Evolutionary conservation across 2,329 filamentous ascomycete genomes (phyloP).

Genomic region (Xylaria multiplex): DNA sequence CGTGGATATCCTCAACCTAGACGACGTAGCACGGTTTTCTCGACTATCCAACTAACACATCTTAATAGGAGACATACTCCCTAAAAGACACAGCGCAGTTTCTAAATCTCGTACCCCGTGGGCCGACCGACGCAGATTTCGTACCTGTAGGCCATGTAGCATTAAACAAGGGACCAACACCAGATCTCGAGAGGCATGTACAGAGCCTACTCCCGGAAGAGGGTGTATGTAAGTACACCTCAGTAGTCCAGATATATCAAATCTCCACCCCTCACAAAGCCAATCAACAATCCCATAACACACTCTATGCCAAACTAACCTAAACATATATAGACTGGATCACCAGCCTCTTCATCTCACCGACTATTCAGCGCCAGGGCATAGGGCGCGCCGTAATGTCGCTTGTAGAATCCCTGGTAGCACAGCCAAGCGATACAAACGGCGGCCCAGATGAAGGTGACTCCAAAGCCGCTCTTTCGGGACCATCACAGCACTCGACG

Average conservation of each 20-base stretch:
- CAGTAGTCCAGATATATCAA: too few relatives aligned
- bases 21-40: too few relatives aligned
- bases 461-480: not conserved
- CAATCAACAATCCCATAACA: not conserved
- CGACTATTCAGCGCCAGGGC: slow-evolving; percentile 4
- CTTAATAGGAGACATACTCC: too few relatives aligned
- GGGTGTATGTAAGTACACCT: slow-evolving; percentile 11
- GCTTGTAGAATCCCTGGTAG: slow-evolving; percentile 8
- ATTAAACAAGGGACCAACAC: slow-evolving; percentile 17
- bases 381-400: slow-evolving; percentile 27
- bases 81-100: not conserved
- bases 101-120: not conserved
- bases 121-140: slow-evolving; percentile 4
- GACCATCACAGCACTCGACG: slow-evolving; percentile 17
- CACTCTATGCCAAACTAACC: not conserved
- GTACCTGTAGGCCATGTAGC: slow-evolving; percentile 25
- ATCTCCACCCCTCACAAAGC: too few relatives aligned
- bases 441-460: not conserved
- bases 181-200: not conserved
- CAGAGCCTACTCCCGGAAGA: slow-evolving; percentile 4
- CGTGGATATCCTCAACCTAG: too few relatives aligned
- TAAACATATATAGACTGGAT: slow-evolving; percentile 16
- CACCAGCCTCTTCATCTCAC: slow-evolving; percentile 22
- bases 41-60: too few relatives aligned
- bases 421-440: not conserved